Conservation (phyloP, 306 rosid genomes). For the Echinosophora koreensis region DNA sequence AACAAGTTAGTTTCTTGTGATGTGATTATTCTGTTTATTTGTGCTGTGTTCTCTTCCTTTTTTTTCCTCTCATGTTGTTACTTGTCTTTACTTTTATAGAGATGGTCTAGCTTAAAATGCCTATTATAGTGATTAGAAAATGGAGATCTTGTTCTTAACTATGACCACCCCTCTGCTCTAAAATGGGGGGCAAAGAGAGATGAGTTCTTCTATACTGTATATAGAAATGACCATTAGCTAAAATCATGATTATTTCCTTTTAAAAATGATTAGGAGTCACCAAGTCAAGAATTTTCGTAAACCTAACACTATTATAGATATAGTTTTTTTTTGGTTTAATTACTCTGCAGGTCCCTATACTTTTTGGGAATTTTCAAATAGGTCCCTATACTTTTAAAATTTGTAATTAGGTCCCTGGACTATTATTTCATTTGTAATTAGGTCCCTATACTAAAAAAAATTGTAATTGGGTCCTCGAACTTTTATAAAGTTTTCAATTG, state of each 20-base stretch:
- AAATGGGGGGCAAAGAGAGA: not conserved
- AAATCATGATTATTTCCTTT: not conserved
- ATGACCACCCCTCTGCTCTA: not conserved
- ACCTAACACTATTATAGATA: no score
- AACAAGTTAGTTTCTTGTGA: slow-evolving; percentile 22
- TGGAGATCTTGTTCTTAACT: not conserved
- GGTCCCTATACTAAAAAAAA: no score
- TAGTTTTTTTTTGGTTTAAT: no score
- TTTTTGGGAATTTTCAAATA: no score
- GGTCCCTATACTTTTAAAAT: no score
- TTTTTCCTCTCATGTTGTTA: not conserved
- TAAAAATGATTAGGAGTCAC: slow-evolving; percentile 22
- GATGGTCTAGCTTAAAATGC: slow-evolving; percentile 13
- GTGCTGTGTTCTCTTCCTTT: not conserved
- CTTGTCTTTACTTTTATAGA: not conserved
- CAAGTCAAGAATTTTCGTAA: no score
- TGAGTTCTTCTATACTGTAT: not conserved
- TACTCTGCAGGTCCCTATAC: no score
- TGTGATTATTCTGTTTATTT: slow-evolving; percentile 14
- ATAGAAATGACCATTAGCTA: slow-evolving; percentile 5
- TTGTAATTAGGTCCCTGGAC: no score
- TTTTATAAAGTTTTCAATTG: no score
- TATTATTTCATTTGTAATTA: no score
- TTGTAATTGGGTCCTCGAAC: no score
- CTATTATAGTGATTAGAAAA: slow-evolving; percentile 10